Evolutionary conservation across 371 early-diverging fungal species (phyloP).

Genomic region (Saksenaea vasiformis): DNA sequence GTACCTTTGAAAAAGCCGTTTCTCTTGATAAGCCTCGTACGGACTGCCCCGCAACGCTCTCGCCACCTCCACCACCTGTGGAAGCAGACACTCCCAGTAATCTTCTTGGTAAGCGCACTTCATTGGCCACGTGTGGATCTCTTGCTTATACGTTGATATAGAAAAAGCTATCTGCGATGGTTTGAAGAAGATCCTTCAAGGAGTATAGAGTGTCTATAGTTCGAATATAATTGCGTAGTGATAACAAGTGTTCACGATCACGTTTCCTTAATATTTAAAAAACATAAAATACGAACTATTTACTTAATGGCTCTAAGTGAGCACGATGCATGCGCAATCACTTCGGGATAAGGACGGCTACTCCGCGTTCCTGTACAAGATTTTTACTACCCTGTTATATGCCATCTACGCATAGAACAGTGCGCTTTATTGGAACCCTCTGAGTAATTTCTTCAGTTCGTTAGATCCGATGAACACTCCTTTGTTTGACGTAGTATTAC

Average conservation of each 20-base stretch:
- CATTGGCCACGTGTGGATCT: neutral
- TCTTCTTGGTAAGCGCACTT: slow-evolving; percentile 14
- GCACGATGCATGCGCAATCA: no score
- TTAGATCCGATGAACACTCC: no score
- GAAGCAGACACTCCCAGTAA: slow-evolving; percentile 7
- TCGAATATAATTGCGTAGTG: neutral
- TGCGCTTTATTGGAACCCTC: no score
- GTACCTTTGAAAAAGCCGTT: slow-evolving; percentile 25
- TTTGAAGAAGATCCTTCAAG: slow-evolving; percentile 21
- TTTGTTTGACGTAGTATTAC: no score
- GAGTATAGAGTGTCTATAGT: slow-evolving; percentile 1
- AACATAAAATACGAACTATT: no score
- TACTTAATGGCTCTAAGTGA: no score
- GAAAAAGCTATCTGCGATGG: slow-evolving; percentile 18
- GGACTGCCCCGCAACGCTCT: slow-evolving; percentile 22
- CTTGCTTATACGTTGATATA: neutral
- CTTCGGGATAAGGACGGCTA: no score
- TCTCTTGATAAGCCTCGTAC: slow-evolving; percentile 20
- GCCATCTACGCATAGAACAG: no score
- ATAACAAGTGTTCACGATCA: neutral
- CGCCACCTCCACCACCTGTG: slow-evolving; percentile 21
- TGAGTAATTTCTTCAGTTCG: no score
- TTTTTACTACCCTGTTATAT: no score
- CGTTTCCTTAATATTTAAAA: neutral
- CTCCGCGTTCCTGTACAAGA: no score